phyloP scores from a whole-genome alignment of 2,329 filamentous ascomycete genomes.

The Zymoseptoria tritici region DNA sequence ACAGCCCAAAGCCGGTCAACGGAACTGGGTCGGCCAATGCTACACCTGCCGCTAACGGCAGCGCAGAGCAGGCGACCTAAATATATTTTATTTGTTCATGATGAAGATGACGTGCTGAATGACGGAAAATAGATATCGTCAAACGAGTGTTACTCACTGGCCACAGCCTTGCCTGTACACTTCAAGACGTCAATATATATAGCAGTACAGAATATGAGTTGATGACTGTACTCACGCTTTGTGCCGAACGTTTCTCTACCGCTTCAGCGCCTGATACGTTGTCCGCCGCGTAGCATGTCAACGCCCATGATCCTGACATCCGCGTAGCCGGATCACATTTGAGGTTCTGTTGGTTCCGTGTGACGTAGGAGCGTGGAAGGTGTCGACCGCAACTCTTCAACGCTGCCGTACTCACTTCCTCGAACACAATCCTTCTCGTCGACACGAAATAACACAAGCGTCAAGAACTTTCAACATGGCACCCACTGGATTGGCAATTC shows the following conservation, averaged over 20 bases:
- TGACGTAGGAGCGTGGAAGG: not conserved
- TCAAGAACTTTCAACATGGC: constrained; percentile 32
- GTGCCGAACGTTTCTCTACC: not conserved
- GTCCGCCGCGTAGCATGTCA: not conserved
- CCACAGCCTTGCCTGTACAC: not conserved
- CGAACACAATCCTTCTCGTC: not conserved
- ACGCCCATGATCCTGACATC: not conserved
- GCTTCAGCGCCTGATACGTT: too few relatives aligned
- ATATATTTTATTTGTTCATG: not conserved
- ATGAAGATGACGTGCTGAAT: not conserved
- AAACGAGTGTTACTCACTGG: not conserved
- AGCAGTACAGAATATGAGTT: not conserved
- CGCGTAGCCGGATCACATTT: not conserved
- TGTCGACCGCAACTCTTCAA: not conserved
- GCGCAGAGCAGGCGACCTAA: constrained; percentile 14
- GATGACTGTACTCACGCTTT: not conserved
- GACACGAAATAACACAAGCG: not conserved
- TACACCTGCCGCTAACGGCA: constrained; percentile 4
- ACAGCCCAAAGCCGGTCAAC: constrained; percentile 32
- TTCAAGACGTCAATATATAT: not conserved
- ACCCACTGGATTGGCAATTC: constrained; percentile 44
- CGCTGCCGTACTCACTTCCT: not conserved
- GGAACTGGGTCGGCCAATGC: constrained; percentile 8
- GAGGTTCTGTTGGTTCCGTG: not conserved
- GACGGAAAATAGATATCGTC: not conserved